Evolutionary conservation across 1,139 yeast species (phyloP).

Genomic region (Blastobotrys proliferans): DNA sequence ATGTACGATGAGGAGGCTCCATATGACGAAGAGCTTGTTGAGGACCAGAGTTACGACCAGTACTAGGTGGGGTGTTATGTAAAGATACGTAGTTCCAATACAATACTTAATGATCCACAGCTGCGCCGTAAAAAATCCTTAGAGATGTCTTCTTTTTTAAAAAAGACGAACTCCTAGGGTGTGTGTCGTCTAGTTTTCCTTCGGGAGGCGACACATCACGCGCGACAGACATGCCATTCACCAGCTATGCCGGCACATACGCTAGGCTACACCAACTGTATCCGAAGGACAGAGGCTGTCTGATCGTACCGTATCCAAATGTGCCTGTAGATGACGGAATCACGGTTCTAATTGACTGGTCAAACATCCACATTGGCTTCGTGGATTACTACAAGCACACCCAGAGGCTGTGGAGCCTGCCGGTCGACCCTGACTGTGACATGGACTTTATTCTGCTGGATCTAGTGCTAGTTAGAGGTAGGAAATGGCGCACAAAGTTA

Average conservation of each 20-base stretch:
- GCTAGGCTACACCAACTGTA: conserved; percentile 19
- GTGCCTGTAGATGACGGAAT: conserved; percentile 9
- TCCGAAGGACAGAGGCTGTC: conserved; percentile 21
- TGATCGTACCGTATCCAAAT: conserved; percentile 21
- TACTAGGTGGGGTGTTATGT: too few species aligned
- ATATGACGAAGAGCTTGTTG: conserved; percentile 12
- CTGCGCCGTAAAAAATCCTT: too few species aligned
- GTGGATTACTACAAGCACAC: conserved; percentile 1
- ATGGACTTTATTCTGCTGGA: conserved; percentile 19
- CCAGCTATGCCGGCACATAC: too few species aligned
- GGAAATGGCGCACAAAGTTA: conserved; percentile 13
- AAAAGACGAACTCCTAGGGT: too few species aligned
- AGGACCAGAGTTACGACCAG: neutral
- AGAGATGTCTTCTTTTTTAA: too few species aligned
- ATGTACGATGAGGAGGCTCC: conserved; percentile 15
- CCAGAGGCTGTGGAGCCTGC: neutral
- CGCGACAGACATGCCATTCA: too few species aligned
- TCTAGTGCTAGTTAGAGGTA: conserved; percentile 22
- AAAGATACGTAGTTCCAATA: too few species aligned
- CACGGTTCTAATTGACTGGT: conserved; percentile 23
- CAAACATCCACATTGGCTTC: conserved; percentile 24
- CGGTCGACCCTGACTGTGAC: conserved; percentile 12
- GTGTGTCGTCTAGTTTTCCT: too few species aligned
- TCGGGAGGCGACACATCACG: too few species aligned
- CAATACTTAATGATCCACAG: too few species aligned